Percentiles rank a stretch among this genome's conserved stretches.
Evolutionary conservation across 2,329 filamentous ascomycete species (phyloP).

Genomic region (Fusarium succisae): DNA sequence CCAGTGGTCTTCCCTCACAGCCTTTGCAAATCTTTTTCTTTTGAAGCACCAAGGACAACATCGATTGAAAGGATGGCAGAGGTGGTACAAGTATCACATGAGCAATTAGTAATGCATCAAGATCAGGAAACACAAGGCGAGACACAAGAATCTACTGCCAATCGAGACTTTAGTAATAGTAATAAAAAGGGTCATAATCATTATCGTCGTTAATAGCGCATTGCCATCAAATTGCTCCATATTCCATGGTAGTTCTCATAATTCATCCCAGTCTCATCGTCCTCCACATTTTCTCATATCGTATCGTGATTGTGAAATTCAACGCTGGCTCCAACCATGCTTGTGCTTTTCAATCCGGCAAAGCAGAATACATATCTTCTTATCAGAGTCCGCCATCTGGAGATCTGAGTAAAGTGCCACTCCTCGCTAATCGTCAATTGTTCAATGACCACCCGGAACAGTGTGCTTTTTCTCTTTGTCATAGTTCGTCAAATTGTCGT

Average conservation of each 20-base stretch:
- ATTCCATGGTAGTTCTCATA: constrained; percentile 28
- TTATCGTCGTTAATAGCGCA: constrained; percentile 40
- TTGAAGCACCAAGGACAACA: background rate
- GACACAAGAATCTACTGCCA: background rate
- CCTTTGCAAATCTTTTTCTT: background rate
- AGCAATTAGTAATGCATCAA: background rate
- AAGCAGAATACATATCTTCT: constrained; percentile 3
- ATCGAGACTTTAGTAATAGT: background rate
- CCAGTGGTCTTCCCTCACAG: background rate
- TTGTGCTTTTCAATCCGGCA: constrained; percentile 22
- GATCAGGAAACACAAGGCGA: background rate
- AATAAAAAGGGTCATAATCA: constrained; percentile 37
- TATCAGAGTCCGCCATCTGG: background rate
- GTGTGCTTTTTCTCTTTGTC: constrained; percentile 27
- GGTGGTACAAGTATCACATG: constrained; percentile 1
- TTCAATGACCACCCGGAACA: constrained; percentile 1
- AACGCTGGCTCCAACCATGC: constrained; percentile 36
- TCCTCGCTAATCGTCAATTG: constrained; percentile 20
- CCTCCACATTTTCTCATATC: constrained; percentile 21
- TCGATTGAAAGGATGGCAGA: background rate
- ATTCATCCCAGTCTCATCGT: constrained; percentile 27
- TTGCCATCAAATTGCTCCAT: constrained; percentile 38
- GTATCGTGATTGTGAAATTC: constrained; percentile 28
- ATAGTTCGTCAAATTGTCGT: constrained; percentile 30
- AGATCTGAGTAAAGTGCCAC: background rate